These are phyloP conservation scores for Leucosporidium creatinivorum DNA, from an alignment of 768 basidiomycete species.

Conservation along the genomic window DNA sequence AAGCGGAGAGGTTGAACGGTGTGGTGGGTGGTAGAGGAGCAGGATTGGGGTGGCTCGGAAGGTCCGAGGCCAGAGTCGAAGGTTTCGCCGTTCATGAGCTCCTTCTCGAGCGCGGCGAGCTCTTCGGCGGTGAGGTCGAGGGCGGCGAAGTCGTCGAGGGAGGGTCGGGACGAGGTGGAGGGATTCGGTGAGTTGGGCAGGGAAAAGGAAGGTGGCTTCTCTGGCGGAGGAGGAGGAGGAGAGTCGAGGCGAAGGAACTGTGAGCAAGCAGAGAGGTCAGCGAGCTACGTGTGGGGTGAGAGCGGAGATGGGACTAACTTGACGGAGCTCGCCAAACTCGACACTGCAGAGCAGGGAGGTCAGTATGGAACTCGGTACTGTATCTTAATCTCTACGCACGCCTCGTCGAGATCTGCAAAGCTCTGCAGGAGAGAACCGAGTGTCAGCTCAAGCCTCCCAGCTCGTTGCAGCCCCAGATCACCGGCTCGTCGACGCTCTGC, in stretches of 20 bases:
- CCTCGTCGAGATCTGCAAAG: conserved; percentile 34
- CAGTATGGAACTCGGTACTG: neutral
- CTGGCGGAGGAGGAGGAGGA: neutral
- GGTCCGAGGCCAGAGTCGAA: neutral
- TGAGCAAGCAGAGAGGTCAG: neutral
- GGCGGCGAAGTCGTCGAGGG: conserved; percentile 30
- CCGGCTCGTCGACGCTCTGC: neutral
- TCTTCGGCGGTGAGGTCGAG: conserved; percentile 19
- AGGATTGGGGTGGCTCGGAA: neutral
- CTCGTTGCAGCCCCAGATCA: neutral
- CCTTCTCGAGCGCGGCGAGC: conserved; percentile 24
- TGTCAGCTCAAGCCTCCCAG: neutral
- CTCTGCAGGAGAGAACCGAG: neutral
- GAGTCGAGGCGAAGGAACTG: conserved; percentile 13
- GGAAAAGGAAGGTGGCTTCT: neutral
- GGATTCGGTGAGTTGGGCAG: neutral
- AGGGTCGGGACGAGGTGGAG: neutral
- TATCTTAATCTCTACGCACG: conserved; percentile 15
- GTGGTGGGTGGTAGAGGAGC: neutral
- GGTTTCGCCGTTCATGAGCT: conserved; percentile 8
- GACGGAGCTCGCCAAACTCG: conserved; percentile 36
- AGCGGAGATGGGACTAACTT: neutral
- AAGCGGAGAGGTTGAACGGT: neutral
- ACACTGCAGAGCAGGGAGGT: conserved; percentile 16
- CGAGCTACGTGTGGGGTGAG: too few species aligned